phyloP scores from a whole-genome alignment of 768 basidiomycete species.

The Pholiota molesta region DNA sequence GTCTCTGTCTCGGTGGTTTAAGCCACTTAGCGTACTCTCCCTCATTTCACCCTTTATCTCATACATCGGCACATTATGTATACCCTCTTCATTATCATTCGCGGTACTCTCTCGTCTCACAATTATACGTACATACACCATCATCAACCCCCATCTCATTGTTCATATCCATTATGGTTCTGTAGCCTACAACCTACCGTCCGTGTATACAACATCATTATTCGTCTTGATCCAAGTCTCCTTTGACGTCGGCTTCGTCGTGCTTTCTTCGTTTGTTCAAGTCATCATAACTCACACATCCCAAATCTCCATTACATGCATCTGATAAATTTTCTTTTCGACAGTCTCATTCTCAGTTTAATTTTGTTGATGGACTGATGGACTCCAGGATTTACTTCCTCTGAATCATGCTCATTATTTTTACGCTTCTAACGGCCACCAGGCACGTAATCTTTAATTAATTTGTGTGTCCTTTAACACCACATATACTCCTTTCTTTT shows the following conservation, averaged over 20 bases:
- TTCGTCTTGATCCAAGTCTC: not conserved
- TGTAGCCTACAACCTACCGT: not conserved
- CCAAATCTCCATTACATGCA: not conserved
- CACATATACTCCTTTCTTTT: not conserved
- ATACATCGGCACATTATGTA: conserved; percentile 1
- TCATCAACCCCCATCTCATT: not conserved
- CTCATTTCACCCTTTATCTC: not conserved
- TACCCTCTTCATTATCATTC: conserved; percentile 4
- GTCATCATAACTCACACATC: not conserved
- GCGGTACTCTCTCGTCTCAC: not conserved
- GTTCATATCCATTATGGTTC: conserved; percentile 1
- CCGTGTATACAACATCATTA: conserved; percentile 7
- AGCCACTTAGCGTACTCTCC: not conserved
- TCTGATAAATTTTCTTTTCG: not conserved
- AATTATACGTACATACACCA: conserved; percentile 2
- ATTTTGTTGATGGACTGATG: not conserved
- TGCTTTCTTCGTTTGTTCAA: not conserved
- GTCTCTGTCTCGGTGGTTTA: not conserved
- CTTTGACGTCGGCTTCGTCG: not conserved
- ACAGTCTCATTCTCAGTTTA: not conserved
- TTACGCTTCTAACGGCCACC: not conserved
- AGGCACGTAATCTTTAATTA: not conserved
- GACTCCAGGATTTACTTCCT: not conserved
- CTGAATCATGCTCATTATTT: not conserved
- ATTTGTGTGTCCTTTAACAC: not conserved